phyloP scores from a whole-genome alignment of 1,284 basidiomycete species.

The Hypsizygus ulmarius region DNA sequence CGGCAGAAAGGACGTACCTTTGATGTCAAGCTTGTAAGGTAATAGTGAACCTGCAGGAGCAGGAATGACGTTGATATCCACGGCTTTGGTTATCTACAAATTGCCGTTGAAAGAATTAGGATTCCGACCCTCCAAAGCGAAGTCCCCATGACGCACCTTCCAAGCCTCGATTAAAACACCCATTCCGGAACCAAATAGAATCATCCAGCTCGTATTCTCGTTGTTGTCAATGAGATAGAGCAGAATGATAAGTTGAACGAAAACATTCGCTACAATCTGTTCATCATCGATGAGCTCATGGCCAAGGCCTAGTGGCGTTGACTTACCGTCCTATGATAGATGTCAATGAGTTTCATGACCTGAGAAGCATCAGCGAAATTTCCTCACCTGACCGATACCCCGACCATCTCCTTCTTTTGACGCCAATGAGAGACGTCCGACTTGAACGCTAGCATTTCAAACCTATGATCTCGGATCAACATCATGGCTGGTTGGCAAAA shows the following conservation, averaged over 20 bases:
- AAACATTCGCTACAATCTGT: slow-evolving; percentile 89
- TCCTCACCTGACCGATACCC: slow-evolving; percentile 75
- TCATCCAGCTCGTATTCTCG: slow-evolving; percentile 96
- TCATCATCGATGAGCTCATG: background rate
- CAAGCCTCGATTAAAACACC: slow-evolving; percentile 93
- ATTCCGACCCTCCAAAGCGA: slow-evolving; percentile 10
- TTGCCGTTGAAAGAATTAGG: slow-evolving; percentile 16
- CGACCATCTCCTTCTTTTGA: slow-evolving; percentile 84
- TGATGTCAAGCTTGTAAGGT: slow-evolving; percentile 81
- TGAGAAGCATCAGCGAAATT: slow-evolving; percentile 9
- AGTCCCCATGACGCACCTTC: slow-evolving; percentile 62
- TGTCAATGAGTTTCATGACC: slow-evolving; percentile 14
- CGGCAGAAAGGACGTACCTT: slow-evolving; percentile 49
- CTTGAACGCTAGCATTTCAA: slow-evolving; percentile 94
- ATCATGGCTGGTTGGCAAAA: slow-evolving; percentile 9
- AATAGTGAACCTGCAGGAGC: slow-evolving; percentile 60
- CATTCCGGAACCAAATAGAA: slow-evolving; percentile 83
- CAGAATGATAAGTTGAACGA: slow-evolving; percentile 87
- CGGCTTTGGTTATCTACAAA: slow-evolving; percentile 73
- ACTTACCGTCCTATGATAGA: slow-evolving; percentile 40
- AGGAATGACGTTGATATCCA: slow-evolving; percentile 73
- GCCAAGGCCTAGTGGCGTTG: background rate
- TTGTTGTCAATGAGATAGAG: slow-evolving; percentile 95
- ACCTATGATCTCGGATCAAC: slow-evolving; percentile 42
- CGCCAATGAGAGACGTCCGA: slow-evolving; percentile 95